A percentile compares a stretch with the other conserved stretches of the same genome.
Conservation (phyloP, 768 basidiomycete species). For the Sporobolomyces pararoseus region DNA sequence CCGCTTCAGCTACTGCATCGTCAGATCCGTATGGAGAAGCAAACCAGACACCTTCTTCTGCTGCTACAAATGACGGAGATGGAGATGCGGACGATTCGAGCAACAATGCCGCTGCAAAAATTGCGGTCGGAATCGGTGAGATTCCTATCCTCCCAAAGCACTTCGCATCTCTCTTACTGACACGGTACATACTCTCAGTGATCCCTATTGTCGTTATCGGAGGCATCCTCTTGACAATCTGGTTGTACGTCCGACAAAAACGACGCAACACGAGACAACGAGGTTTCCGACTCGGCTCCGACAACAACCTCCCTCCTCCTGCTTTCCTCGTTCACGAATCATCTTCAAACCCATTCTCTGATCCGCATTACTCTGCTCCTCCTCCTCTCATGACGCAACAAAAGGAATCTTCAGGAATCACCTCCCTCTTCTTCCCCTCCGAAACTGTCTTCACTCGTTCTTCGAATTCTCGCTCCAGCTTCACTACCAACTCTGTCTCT, state of each 20-base stretch:
- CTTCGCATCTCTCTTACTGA: neutral
- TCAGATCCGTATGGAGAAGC: neutral
- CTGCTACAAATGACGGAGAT: neutral
- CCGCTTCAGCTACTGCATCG: neutral
- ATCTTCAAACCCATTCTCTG: neutral
- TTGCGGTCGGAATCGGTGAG: conserved; percentile 8
- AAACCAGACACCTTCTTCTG: neutral
- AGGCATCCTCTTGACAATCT: neutral
- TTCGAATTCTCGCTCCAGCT: conserved; percentile 17
- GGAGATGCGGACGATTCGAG: neutral
- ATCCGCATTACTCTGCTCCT: neutral
- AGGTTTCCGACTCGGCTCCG: conserved; percentile 28
- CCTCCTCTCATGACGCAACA: conserved; percentile 10
- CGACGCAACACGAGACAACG: conserved; percentile 15
- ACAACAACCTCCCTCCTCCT: conserved; percentile 2
- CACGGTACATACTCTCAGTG: conserved; percentile 10
- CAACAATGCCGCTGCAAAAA: neutral
- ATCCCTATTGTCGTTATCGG: conserved; percentile 5
- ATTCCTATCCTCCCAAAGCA: neutral
- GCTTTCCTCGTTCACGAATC: neutral
- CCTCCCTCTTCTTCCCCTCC: conserved; percentile 21
- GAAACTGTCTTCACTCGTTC: conserved; percentile 15
- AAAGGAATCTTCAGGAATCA: conserved; percentile 3
- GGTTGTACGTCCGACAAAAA: conserved; percentile 10
- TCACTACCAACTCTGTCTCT: conserved; percentile 38